Percentiles rank a stretch among this genome's conserved stretches.
These are phyloP conservation scores for Wickerhamiella sergipiensis DNA, from an alignment of 805 yeast genomes.

Conservation along the genomic window DNA sequence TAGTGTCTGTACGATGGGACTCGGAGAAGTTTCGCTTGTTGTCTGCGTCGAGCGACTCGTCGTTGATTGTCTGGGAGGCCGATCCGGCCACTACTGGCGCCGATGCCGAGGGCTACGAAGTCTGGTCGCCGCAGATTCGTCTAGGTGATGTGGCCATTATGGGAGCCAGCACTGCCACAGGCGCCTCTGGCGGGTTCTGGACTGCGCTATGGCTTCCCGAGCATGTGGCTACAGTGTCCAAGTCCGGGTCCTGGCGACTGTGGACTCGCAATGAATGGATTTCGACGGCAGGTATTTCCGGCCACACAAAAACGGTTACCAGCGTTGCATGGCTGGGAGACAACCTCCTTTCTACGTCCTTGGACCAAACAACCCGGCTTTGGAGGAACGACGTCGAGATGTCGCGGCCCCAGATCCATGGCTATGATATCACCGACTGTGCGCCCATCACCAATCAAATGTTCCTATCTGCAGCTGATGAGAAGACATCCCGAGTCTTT, in stretches of 20 bases:
- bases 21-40: conserved; percentile 46
- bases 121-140: conserved; percentile 73
- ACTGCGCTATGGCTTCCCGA: conserved; percentile 51
- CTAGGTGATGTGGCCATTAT: conserved; percentile 87
- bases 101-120: conserved; percentile 19
- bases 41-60: conserved; percentile 86
- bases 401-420: conserved; percentile 96
- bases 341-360: conserved; percentile 61
- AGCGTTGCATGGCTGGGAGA: conserved; percentile 58
- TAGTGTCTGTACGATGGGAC: conserved; percentile 74
- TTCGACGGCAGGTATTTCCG: conserved; percentile 44
- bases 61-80: conserved; percentile 88
- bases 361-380: conserved; percentile 87
- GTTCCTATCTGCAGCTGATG: conserved; percentile 93
- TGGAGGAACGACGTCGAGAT: conserved; percentile 53
- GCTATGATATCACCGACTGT: conserved; percentile 85
- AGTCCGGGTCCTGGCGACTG: conserved; percentile 82
- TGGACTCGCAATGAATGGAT: conserved; percentile 37
- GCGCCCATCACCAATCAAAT: conserved; percentile 43
- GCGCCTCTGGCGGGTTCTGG: conserved; percentile 73
- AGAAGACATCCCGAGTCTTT: conserved; percentile 78
- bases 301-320: conserved; percentile 60
- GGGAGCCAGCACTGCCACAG: conserved; percentile 98
- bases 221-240: conserved; percentile 61
- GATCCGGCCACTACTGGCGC: conserved; percentile 55